Percentiles rank a stretch among this genome's conserved stretches.
Evolutionary conservation across 306 rosid species (phyloP).

Genomic region (Prunus mume): DNA sequence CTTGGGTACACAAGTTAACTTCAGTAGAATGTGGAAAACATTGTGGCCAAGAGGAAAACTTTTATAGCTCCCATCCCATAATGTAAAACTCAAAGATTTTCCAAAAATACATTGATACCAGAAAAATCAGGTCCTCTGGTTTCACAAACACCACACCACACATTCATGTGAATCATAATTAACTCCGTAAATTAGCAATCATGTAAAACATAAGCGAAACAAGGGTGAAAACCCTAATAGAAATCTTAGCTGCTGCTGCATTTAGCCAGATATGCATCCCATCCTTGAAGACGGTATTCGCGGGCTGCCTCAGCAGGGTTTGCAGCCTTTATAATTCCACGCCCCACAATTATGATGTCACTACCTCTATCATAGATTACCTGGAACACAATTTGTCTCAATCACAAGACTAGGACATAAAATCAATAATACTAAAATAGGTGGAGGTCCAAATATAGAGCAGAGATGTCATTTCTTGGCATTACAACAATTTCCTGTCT

Average conservation of each 20-base stretch:
- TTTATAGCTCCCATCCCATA: neutral
- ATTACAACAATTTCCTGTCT: neutral
- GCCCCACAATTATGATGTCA: constrained; percentile 83
- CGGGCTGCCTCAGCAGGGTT: constrained; percentile 73
- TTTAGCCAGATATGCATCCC: constrained; percentile 78
- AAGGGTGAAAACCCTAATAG: neutral
- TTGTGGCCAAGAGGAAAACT: neutral
- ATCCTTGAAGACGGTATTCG: constrained; percentile 78
- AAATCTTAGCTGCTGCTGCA: constrained; percentile 17
- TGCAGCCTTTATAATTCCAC: constrained; percentile 78
- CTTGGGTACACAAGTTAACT: too few relatives aligned
- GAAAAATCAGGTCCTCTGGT: neutral
- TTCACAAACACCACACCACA: neutral
- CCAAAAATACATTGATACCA: neutral
- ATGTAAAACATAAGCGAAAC: neutral
- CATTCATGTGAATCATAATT: neutral
- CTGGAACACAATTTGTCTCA: constrained; percentile 37
- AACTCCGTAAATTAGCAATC: neutral
- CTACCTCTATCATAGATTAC: constrained; percentile 84
- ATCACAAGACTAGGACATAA: neutral
- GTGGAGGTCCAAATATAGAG: neutral
- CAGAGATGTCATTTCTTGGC: neutral
- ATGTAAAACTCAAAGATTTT: neutral
- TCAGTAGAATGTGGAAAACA: neutral
- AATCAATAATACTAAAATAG: neutral